phyloP scores from a whole-genome alignment of 345 rosid genomes.

The Pistacia vera region DNA sequence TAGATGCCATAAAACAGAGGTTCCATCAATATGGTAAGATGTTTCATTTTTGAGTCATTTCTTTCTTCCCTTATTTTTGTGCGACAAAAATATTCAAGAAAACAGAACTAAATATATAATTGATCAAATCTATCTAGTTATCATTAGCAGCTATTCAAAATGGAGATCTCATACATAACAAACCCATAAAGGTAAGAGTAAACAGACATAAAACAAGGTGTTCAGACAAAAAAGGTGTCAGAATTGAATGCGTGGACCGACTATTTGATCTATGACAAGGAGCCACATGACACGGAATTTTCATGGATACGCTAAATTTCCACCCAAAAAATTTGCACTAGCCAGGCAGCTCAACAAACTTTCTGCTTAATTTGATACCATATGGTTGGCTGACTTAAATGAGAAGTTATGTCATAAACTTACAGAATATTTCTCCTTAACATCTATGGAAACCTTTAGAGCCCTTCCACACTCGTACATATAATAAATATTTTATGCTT shows the following conservation, averaged over 20 bases:
- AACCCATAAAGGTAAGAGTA: neutral
- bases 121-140: neutral
- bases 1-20: neutral
- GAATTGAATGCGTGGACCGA: neutral
- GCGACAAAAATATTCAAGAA: no score
- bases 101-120: no score
- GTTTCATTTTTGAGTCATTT: neutral
- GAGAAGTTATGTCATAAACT: neutral
- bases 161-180: neutral
- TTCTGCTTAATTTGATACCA: neutral
- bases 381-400: neutral
- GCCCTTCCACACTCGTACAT: neutral
- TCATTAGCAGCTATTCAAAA: neutral
- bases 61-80: no score
- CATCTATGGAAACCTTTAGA: neutral
- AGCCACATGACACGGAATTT: neutral
- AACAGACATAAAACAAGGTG: no score
- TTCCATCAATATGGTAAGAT: neutral
- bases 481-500: neutral
- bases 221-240: no score
- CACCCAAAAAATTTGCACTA: no score
- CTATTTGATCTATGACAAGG: neutral
- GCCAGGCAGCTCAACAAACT: neutral
- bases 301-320: neutral
- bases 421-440: neutral